A percentile compares a stretch with the other conserved stretches of the same genome.
Conservation (phyloP, 1,139 yeast species). For the Suzukiozyma palmioleophila region DNA sequence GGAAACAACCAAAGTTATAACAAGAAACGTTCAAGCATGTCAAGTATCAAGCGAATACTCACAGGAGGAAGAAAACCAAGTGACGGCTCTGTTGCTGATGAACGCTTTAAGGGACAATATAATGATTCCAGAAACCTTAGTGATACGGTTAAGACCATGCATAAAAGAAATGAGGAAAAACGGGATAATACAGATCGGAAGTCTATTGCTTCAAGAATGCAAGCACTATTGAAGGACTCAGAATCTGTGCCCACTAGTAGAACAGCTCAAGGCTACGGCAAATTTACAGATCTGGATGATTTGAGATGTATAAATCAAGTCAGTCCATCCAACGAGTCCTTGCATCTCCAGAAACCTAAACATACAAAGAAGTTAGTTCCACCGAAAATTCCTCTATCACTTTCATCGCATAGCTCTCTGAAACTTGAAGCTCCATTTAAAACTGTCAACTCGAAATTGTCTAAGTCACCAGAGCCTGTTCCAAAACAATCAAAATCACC, state of each 20-base stretch:
- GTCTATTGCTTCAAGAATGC: conserved; percentile 67
- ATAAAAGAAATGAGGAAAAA: conserved; percentile 6
- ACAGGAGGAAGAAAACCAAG: conserved; percentile 32
- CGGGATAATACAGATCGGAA: conserved; percentile 16
- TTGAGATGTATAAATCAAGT: conserved; percentile 4
- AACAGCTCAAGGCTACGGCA: conserved; percentile 76
- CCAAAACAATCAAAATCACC: conserved; percentile 2
- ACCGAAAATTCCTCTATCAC: conserved; percentile 30
- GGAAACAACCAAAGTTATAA: conserved; percentile 16
- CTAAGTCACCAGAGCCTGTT: conserved; percentile 1
- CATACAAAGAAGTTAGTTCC: conserved; percentile 16
- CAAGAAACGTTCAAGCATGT: conserved; percentile 36
- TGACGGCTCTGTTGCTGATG: conserved; percentile 7
- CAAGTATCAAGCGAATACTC: conserved; percentile 38
- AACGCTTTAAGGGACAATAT: conserved; percentile 6
- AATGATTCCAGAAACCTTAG: neutral
- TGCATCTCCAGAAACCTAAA: conserved; percentile 5
- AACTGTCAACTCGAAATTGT: neutral
- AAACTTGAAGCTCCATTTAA: conserved; percentile 3
- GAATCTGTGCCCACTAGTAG: conserved; percentile 46
- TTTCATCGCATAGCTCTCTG: conserved; percentile 15
- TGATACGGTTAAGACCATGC: neutral
- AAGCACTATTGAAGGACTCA: conserved; percentile 47
- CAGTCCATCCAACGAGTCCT: neutral
- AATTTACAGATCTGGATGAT: conserved; percentile 51